Conservation (phyloP, 768 basidiomycete species). For the Podaxis rugospora region DNA sequence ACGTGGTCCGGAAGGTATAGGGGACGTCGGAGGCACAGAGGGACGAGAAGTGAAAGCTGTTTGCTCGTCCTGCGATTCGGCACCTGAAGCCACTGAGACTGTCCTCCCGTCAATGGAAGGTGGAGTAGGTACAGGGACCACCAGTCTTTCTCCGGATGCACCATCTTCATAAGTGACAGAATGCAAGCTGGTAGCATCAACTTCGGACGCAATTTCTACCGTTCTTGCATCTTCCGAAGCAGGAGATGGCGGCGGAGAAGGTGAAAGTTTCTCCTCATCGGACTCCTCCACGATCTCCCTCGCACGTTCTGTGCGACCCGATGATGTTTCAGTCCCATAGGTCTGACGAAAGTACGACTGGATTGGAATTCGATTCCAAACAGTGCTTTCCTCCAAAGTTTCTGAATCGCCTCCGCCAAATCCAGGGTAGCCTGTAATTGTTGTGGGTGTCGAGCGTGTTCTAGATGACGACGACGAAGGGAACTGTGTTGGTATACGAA, state of each 20-base stretch:
- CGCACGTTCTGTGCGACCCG: slow-evolving; percentile 13
- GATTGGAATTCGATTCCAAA: slow-evolving; percentile 59
- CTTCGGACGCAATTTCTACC: slow-evolving; percentile 31
- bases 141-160: slow-evolving; percentile 1
- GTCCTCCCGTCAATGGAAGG: neutral
- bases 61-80: slow-evolving; percentile 1
- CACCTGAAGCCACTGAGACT: neutral
- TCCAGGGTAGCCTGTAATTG: slow-evolving; percentile 13
- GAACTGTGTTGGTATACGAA: slow-evolving; percentile 27
- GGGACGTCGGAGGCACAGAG: neutral
- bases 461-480: slow-evolving; percentile 13
- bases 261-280: slow-evolving; percentile 15
- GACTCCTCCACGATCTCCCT: slow-evolving; percentile 19
- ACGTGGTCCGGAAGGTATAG: neutral
- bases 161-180: slow-evolving; percentile 3
- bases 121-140: neutral
- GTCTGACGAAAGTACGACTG: slow-evolving; percentile 47
- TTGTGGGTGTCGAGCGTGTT: slow-evolving; percentile 9
- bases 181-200: slow-evolving; percentile 13
- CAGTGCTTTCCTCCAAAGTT: slow-evolving; percentile 45
- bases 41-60: neutral
- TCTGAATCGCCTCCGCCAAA: slow-evolving; percentile 12
- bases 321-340: slow-evolving; percentile 19
- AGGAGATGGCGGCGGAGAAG: slow-evolving; percentile 19
- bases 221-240: slow-evolving; percentile 33